phyloP scores from a whole-genome alignment of 2,329 filamentous ascomycete species.

The Ceratocystis ficicola region DNA sequence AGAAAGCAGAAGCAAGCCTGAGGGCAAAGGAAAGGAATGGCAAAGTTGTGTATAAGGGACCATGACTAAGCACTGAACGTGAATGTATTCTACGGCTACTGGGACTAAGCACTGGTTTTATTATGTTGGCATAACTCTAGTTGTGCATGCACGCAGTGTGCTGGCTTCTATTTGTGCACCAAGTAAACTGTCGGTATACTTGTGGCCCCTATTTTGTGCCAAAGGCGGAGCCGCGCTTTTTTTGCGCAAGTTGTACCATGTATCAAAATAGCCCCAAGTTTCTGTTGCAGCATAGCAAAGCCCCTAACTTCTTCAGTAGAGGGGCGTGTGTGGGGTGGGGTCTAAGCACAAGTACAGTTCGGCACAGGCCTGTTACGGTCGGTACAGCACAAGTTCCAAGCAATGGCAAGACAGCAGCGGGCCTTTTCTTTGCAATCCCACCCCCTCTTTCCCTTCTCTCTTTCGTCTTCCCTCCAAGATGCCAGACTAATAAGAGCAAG shows the following conservation, averaged over 20 bases:
- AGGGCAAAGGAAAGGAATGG: slow-evolving; percentile 1
- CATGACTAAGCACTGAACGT: no score
- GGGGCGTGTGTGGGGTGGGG: no score
- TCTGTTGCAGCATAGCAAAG: no score
- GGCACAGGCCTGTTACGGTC: no score
- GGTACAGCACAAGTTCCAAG: neutral
- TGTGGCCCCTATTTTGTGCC: neutral
- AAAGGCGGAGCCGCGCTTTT: neutral
- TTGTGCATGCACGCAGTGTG: neutral
- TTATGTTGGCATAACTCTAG: no score
- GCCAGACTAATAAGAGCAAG: neutral
- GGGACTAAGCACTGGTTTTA: no score
- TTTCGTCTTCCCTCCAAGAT: neutral
- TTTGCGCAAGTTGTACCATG: neutral
- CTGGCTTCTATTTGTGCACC: no score
- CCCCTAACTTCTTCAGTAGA: no score
- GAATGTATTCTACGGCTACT: no score
- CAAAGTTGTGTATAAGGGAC: neutral
- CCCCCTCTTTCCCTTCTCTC: neutral
- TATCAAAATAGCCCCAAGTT: neutral
- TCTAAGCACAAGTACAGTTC: no score
- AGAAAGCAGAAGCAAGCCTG: neutral
- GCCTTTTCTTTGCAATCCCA: neutral
- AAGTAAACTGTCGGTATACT: neutral
- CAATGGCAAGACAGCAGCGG: neutral